A percentile compares a stretch with the other conserved stretches of the same genome.
These are phyloP conservation scores for Leccinum proliferum DNA, from an alignment of 1,284 basidiomycete species.

Conservation along the genomic window DNA sequence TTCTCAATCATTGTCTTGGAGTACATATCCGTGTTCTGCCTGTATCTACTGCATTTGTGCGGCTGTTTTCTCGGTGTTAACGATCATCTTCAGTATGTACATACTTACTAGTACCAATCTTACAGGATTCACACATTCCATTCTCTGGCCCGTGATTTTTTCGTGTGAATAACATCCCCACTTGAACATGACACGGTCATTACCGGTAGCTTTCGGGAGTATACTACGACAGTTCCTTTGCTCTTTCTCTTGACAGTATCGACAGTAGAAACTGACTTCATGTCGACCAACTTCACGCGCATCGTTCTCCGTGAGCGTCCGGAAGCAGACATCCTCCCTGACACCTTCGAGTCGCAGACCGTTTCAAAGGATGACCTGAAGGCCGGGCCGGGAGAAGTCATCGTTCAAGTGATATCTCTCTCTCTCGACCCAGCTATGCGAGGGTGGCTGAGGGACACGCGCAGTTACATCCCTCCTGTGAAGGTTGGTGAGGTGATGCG, in stretches of 20 bases:
- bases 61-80: constrained; percentile 7
- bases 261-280: constrained; percentile 1
- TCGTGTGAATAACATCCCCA: not conserved
- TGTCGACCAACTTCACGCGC: constrained; percentile 46
- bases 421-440: constrained; percentile 87
- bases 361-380: constrained; percentile 48
- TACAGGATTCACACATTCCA: not conserved
- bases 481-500: constrained; percentile 85
- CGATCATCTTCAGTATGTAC: not conserved
- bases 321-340: constrained; percentile 53
- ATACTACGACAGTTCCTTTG: not conserved
- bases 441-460: constrained; percentile 67
- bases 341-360: constrained; percentile 65
- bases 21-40: constrained; percentile 7
- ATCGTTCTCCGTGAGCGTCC: constrained; percentile 76
- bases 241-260: not conserved
- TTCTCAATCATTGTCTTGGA: constrained; percentile 6
- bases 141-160: not conserved
- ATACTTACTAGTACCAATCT: not conserved
- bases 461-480: constrained; percentile 69
- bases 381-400: constrained; percentile 51
- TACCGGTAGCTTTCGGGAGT: not conserved
- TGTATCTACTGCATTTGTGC: constrained; percentile 18
- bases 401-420: constrained; percentile 71
- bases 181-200: not conserved